A percentile compares a stretch with the other conserved stretches of the same genome.
These are phyloP conservation scores for Scheffersomyces lignosus DNA, from an alignment of 805 yeast genomes.

Conservation along the genomic window DNA sequence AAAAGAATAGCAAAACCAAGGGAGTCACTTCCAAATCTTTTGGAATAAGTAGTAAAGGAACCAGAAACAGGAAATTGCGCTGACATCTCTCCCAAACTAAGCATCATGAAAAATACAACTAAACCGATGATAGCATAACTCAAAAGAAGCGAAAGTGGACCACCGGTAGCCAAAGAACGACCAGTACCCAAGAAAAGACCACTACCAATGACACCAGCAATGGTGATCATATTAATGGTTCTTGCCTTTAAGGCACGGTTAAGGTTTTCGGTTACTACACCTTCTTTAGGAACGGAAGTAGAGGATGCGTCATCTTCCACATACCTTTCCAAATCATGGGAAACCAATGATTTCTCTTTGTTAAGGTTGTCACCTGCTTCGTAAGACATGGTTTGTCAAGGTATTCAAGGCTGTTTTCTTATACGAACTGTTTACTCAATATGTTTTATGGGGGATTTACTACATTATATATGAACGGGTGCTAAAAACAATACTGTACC, in stretches of 20 bases:
- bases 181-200: slow-evolving; percentile 37
- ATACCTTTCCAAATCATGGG: not conserved
- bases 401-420: too few species aligned
- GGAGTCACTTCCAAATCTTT: slow-evolving; percentile 49
- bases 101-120: slow-evolving; percentile 54
- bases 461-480: too few species aligned
- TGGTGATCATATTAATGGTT: slow-evolving; percentile 34
- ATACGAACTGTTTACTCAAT: too few species aligned
- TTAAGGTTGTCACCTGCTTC: not conserved
- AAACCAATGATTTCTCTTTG: not conserved
- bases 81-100: slow-evolving; percentile 57
- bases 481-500: too few species aligned
- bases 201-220: slow-evolving; percentile 39
- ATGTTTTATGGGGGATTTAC: too few species aligned
- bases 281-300: not conserved
- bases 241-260: slow-evolving; percentile 15
- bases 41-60: slow-evolving; percentile 51
- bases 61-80: slow-evolving; percentile 56
- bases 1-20: slow-evolving; percentile 53
- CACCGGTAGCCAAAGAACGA: slow-evolving; percentile 29
- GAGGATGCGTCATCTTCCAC: not conserved
- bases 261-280: slow-evolving; percentile 4
- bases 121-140: slow-evolving; percentile 37
- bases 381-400: not conserved
- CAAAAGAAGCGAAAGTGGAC: slow-evolving; percentile 31